Evolutionary conservation across 139 green algal genomes (phyloP), one percentile per base, ranked within the genome.

Genomic region (Chlamydomonas sp.): DNA sequence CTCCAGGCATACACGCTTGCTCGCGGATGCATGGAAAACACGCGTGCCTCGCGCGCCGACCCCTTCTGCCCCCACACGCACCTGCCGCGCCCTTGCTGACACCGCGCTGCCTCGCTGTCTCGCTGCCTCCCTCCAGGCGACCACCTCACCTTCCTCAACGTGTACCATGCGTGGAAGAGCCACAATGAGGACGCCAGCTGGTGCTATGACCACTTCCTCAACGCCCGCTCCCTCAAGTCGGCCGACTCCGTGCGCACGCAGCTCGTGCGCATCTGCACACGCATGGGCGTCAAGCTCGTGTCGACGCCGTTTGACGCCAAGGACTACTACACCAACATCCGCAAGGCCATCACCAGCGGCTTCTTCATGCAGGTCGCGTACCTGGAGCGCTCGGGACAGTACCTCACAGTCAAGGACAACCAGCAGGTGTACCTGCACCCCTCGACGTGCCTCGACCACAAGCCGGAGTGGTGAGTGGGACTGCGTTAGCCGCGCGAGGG

Each of bases 321-420:
- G 48, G 81, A 87, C 47, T 99, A 99, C 80, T 99, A 99, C 84
- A 70, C 70, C 75, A 99, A 99, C 87, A 98, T 99, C 58, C 83
- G 95, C 75, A 97, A 97, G 83, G 92, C 95, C 20, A 71, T 99
- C 31, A 79, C 90, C 1, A 69, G 82, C 0, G 95, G 95, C 26
- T 99, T 89, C 83, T 99, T 99, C 91, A 98, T 98, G 93, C 91
- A 97, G 84, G 94, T 98, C 1, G 90, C 93, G 3, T 90, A 98
- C 79, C 72, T 96, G 64, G 84, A 96, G 75, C 80, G 88, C 8
- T 83, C 79, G 1, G 95, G 93, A n/a, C 84, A 90, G 69, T 99
- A 99, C 80, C 82, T 98, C 30, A 99, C 95, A 0, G 93, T 95
- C n/a, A 99, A 99, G 82, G 95, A 99, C 84, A 96, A 97, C 76